Evolutionary conservation across 2,329 filamentous ascomycete genomes (phyloP).

Genomic region (Penicillium crustosum): DNA sequence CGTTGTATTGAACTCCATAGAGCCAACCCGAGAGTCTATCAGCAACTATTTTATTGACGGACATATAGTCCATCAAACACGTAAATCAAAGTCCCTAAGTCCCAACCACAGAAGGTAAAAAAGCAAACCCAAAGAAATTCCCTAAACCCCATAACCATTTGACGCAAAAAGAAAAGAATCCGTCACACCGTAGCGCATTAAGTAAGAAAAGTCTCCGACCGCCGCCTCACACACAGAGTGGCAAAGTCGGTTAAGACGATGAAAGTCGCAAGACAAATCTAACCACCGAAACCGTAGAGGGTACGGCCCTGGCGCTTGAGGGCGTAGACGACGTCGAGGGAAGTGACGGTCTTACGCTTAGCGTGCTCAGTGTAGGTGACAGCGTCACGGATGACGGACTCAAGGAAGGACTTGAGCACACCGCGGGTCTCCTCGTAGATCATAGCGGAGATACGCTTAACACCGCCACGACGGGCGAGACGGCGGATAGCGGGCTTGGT

Average conservation of each 20-base stretch:
- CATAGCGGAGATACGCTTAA: constrained; percentile 99
- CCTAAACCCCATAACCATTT: constrained; percentile 1
- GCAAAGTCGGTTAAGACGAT: neutral
- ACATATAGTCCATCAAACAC: neutral
- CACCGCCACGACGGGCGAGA: constrained; percentile 98
- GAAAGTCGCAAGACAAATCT: constrained; percentile 40
- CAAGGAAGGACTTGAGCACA: constrained; percentile 81
- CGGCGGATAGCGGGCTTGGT: constrained; percentile 98
- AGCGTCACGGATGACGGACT: constrained; percentile 75
- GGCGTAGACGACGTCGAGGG: constrained; percentile 63
- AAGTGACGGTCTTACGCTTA: constrained; percentile 63
- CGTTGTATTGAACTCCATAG: neutral
- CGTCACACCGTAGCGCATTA: constrained; percentile 29
- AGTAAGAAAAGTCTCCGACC: neutral
- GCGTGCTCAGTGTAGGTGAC: constrained; percentile 82
- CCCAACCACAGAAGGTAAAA: constrained; percentile 8
- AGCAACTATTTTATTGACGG: constrained; percentile 9
- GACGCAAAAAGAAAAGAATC: constrained; percentile 3
- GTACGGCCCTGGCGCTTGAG: constrained; percentile 67
- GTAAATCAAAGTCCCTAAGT: constrained; percentile 4
- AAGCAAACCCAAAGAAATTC: constrained; percentile 2
- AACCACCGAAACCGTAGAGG: constrained; percentile 86
- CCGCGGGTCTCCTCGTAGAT: constrained; percentile 82
- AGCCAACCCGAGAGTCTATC: neutral
- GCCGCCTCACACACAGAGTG: neutral